These are phyloP conservation scores for Aspergillus nidulans DNA, from an alignment of 495 filamentous ascomycete genomes.

Conservation along the genomic window DNA sequence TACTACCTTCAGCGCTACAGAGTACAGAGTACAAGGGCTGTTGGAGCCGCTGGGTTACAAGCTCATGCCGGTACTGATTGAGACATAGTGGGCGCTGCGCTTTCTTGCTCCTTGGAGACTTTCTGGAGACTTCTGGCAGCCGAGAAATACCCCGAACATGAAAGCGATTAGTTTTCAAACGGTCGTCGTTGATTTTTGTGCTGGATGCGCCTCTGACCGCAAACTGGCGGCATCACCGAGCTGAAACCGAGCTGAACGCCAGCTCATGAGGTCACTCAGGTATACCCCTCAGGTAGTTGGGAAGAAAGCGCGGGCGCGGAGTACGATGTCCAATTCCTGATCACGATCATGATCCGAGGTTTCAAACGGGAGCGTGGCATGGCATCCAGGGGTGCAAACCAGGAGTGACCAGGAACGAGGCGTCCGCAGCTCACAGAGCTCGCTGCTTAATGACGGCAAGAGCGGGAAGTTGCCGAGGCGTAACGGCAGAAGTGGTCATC, in stretches of 20 bases:
- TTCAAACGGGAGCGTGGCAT: constrained; percentile 1
- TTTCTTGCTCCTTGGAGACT: neutral
- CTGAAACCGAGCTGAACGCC: constrained; percentile 4
- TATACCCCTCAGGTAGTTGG: constrained; percentile 1
- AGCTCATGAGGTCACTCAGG: constrained; percentile 8
- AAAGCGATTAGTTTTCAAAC: neutral
- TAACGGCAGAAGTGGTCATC: constrained; percentile 1
- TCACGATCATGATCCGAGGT: neutral
- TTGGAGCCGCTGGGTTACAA: neutral
- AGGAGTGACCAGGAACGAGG: neutral
- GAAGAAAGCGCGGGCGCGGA: neutral
- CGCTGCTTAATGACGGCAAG: neutral
- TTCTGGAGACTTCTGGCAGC: neutral
- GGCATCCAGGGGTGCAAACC: neutral
- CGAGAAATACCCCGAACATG: constrained; percentile 8
- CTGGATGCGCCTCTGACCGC: neutral
- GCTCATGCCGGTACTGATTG: neutral
- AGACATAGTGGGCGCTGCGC: neutral
- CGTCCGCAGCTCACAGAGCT: neutral
- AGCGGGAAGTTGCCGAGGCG: constrained; percentile 16
- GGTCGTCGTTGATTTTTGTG: constrained; percentile 3
- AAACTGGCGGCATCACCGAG: neutral
- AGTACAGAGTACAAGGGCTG: neutral
- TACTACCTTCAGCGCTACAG: neutral
- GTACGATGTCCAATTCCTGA: constrained; percentile 5